Base-by-base conservation (phyloP, 345 rosid species). In the Linum tenue region DNA sequence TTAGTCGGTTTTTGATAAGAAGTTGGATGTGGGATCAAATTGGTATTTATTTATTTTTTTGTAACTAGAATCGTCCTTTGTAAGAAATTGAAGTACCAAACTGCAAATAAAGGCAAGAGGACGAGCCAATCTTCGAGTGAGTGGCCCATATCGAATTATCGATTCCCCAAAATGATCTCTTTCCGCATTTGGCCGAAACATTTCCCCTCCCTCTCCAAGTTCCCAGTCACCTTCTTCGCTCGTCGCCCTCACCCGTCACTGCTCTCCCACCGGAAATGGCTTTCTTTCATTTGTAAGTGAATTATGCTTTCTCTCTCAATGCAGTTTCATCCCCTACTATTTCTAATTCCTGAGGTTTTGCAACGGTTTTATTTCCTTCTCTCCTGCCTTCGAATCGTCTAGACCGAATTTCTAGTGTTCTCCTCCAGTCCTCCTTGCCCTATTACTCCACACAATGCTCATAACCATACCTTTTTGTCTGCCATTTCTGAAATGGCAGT, bases 401-500 rank as follows among this genome's bases (percentile, higher is more conserved):
- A 0, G 14, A 48, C 7, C 55, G 14, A 48, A 6, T 48, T 48
- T 48, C 14, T 48, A 6, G 55, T 48, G 55, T 6, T 6, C 55
- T 48, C 55, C 55, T 6, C 10, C 14, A 48, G 55, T 48, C 10
- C 55, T 48, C 10, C 55, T 6, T 48, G 12, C 16, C 4, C 16
- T 11, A 55, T 12, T 55, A 11, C 58, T 55, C 58, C 15, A 7
- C 53, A 14, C 53, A 48, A 15, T 55, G 4, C 5, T 55, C 5
- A 55, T 11, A 55, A 55, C 55, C 36, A 64, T n/a, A 35, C 36
- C 37, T 69, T 68, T 35, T 68, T 63, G 66, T 61, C 35, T 50
- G 65, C 38, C 51, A 16, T 68, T 22, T 22, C 31, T 22, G 31
- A 22, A 22, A 22, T 22, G 31, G 31, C 31, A 22, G 31, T 22